phyloP scores from a whole-genome alignment of 352 stramenopile genomes.

The Phytophthora sp. region DNA sequence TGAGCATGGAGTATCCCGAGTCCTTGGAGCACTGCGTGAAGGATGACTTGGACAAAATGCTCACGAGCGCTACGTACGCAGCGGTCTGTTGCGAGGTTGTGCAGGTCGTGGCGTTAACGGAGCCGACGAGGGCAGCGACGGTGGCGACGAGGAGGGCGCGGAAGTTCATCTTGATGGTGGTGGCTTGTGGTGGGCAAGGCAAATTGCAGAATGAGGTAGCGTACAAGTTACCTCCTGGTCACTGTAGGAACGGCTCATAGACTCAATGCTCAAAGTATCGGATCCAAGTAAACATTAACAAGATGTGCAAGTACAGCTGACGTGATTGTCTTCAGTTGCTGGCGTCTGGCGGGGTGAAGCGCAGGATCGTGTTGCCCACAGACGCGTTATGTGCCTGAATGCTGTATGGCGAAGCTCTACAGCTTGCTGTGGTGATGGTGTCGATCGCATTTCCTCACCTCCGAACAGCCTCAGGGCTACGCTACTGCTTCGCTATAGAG shows the following conservation, averaged over 20 bases:
- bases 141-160: conserved; percentile 7
- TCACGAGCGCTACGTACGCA: conserved; percentile 18
- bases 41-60: conserved; percentile 11
- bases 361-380: not conserved
- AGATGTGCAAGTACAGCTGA: not conserved
- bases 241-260: not conserved
- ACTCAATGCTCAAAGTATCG: conserved; percentile 2
- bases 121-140: conserved; percentile 8
- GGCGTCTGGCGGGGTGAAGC: not conserved
- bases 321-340: not conserved
- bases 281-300: not conserved
- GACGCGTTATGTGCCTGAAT: not conserved
- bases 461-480: not conserved
- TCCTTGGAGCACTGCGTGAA: conserved; percentile 17
- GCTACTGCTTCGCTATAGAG: not conserved
- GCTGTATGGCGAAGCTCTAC: too few relatives aligned
- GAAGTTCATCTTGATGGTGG: conserved; percentile 21
- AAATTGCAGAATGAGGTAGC: conserved; percentile 18
- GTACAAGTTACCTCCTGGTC: too few relatives aligned
- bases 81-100: conserved; percentile 17
- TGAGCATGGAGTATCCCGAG: conserved; percentile 36
- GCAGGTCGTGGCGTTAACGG: conserved; percentile 6
- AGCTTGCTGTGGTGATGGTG: not conserved
- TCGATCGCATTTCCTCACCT: not conserved
- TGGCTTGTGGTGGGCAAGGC: not conserved